Conservation (phyloP, 1,284 basidiomycete species). For the Microbotryum saponariae region DNA sequence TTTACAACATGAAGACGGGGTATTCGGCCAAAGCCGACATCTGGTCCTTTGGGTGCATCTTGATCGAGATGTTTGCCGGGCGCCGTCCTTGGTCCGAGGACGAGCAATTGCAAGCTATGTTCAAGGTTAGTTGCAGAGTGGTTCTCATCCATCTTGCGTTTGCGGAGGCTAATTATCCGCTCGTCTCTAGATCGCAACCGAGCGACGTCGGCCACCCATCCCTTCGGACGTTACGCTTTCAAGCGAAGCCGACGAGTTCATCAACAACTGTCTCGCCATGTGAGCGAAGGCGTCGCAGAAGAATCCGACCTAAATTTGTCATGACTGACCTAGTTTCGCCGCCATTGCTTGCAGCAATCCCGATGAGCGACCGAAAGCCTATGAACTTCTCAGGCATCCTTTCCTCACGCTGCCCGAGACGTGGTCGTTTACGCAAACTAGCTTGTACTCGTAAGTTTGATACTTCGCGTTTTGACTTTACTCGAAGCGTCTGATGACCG, state of each 20-base stretch:
- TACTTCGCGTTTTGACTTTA: too few relatives aligned
- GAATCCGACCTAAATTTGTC: fast-evolving
- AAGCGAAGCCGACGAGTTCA: constrained; percentile 72
- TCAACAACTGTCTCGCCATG: constrained; percentile 84
- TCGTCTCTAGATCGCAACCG: constrained; percentile 59
- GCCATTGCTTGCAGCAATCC: constrained; percentile 56
- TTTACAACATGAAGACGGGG: constrained; percentile 64
- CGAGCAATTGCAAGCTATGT: constrained; percentile 85
- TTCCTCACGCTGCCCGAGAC: constrained; percentile 68
- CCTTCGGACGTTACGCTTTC: constrained; percentile 72
- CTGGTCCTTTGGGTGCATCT: constrained; percentile 95
- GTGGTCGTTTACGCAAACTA: constrained; percentile 55
- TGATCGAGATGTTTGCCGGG: constrained; percentile 97
- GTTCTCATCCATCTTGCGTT: neutral
- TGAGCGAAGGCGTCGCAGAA: constrained; percentile 43
- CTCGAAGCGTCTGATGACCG: neutral
- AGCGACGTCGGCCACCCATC: constrained; percentile 76
- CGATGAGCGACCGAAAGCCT: constrained; percentile 71
- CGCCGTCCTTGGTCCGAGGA: constrained; percentile 85
- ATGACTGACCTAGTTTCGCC: neutral
- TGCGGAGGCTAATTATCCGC: constrained; percentile 18
- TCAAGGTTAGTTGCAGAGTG: constrained; percentile 56
- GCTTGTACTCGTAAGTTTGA: constrained; percentile 27
- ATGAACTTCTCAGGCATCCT: constrained; percentile 70
- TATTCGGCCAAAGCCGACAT: constrained; percentile 98